Percentiles rank a stretch among this genome's conserved stretches.
These are phyloP conservation scores for Cryptococcus jaspeensis DNA, from an alignment of 1,284 basidiomycete genomes.

Conservation along the genomic window DNA sequence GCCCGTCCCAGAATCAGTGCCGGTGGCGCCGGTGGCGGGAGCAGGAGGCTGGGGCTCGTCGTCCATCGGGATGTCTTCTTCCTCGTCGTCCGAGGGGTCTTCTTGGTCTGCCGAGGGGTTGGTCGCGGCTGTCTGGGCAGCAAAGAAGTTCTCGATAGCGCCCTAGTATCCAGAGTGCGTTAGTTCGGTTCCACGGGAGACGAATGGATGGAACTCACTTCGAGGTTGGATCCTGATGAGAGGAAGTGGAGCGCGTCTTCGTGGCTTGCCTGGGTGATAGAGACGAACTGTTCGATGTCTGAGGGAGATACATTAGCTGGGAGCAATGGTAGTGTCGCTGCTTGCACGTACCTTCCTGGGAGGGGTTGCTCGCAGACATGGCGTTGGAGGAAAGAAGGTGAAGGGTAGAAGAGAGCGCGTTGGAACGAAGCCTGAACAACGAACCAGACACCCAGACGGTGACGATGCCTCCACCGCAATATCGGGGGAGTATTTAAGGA, in stretches of 20 bases:
- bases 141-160: slow-evolving; percentile 48
- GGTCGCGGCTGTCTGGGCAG: slow-evolving; percentile 34
- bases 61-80: slow-evolving; percentile 24
- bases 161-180: slow-evolving; percentile 23
- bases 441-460: too few relatives aligned
- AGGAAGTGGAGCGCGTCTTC: slow-evolving; percentile 45
- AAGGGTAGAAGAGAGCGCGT: not conserved
- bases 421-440: not conserved
- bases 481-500: too few relatives aligned
- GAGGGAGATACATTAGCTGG: not conserved
- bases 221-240: slow-evolving; percentile 38
- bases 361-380: slow-evolving; percentile 41
- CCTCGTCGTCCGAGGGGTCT: slow-evolving; percentile 17
- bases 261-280: slow-evolving; percentile 44
- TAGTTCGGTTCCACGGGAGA: not conserved
- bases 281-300: slow-evolving; percentile 49
- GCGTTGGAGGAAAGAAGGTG: not conserved
- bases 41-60: not conserved
- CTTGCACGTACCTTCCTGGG: slow-evolving; percentile 30
- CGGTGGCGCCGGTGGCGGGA: slow-evolving; percentile 2
- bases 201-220: slow-evolving; percentile 28
- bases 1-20: slow-evolving; percentile 16
- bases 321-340: too few relatives aligned
- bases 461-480: too few relatives aligned
- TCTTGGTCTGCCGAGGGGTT: slow-evolving; percentile 16